Evolutionary conservation across 164 flowering plant species (phyloP).

Genomic region (Kalanchoe fedtschenkoi): DNA sequence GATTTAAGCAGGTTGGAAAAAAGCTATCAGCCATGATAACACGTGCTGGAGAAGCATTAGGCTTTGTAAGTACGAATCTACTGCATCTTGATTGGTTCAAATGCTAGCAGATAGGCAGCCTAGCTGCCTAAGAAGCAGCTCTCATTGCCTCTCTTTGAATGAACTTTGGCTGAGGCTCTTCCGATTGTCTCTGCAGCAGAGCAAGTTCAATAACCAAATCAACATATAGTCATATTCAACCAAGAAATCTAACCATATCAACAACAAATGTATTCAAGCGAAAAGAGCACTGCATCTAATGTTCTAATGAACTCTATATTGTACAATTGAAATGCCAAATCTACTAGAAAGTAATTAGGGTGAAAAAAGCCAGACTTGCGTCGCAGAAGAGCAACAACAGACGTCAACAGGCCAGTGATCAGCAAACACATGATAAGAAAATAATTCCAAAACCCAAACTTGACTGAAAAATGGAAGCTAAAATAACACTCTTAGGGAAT

Average conservation of each 20-base stretch:
- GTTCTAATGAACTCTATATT: too few species aligned
- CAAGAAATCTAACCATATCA: not conserved
- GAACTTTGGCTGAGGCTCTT: not conserved
- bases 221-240: not conserved
- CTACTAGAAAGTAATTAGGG: too few species aligned
- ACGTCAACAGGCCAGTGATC: too few species aligned
- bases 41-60: too few species aligned
- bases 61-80: too few species aligned
- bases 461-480: not conserved
- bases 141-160: not conserved
- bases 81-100: too few species aligned
- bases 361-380: too few species aligned
- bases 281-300: too few species aligned
- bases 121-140: conserved; percentile 1
- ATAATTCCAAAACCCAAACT: not conserved
- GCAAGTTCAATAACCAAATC: not conserved
- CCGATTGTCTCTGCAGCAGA: not conserved
- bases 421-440: too few species aligned
- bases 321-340: too few species aligned
- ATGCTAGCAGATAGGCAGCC: not conserved
- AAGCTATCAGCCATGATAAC: too few species aligned
- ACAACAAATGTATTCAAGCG: not conserved
- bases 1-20: too few species aligned
- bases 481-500: not conserved
- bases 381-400: not conserved